These are phyloP conservation scores for Chaetomium olivaceum DNA, from an alignment of 2,329 filamentous ascomycete species.

Conservation along the genomic window DNA sequence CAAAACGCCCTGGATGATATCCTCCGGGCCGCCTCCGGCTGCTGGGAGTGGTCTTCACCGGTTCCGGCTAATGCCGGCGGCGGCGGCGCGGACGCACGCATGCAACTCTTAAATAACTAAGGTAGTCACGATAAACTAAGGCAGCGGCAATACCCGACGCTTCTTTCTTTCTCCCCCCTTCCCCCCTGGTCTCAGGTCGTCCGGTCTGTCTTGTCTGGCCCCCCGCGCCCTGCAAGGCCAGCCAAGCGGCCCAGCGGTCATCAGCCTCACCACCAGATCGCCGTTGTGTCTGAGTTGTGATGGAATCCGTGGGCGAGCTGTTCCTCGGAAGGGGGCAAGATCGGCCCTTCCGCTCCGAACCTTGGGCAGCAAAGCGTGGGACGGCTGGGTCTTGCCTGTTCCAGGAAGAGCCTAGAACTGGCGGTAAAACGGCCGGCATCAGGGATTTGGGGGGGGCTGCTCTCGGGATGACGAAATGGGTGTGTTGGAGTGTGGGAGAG, in stretches of 20 bases:
- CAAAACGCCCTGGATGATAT: not conserved
- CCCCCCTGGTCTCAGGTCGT: not conserved
- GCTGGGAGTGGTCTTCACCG: not conserved
- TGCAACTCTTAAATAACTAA: not conserved
- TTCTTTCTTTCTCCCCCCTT: not conserved
- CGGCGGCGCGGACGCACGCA: not conserved
- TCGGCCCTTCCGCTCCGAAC: not conserved
- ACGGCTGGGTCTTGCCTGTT: not conserved
- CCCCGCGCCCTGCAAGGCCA: not conserved
- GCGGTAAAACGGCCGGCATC: not conserved
- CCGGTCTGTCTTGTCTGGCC: too few relatives aligned
- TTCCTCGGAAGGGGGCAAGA: not conserved
- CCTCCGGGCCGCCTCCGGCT: not conserved
- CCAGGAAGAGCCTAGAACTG: not conserved
- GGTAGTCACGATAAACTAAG: not conserved
- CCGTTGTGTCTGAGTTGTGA: not conserved
- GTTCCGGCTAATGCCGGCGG: not conserved
- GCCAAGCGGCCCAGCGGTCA: not conserved
- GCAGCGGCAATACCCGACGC: not conserved
- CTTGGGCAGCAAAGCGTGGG: not conserved
- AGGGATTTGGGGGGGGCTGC: not conserved
- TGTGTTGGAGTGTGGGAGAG: not conserved
- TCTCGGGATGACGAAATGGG: not conserved
- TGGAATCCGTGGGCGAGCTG: not conserved
- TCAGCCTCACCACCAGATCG: not conserved